phyloP scores from a whole-genome alignment of 2,329 filamentous ascomycete species.

The Coniochaeta pulveracea region DNA sequence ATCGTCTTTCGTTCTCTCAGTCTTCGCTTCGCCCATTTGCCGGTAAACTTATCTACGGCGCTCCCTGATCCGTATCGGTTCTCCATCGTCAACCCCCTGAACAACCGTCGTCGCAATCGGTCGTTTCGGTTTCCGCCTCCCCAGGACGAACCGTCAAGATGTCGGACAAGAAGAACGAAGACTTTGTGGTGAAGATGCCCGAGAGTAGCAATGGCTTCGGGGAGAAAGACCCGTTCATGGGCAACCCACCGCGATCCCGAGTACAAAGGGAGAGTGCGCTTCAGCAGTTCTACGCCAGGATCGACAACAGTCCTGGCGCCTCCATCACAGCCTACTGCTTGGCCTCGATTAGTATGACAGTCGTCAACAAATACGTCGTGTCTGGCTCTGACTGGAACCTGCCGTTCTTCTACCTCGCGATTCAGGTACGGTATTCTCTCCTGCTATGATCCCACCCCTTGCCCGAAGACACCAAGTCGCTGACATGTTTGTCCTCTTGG shows the following conservation, averaged over 20 bases:
- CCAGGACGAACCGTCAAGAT: constrained; percentile 34
- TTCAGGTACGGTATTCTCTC: constrained; percentile 60
- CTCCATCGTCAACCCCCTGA: not conserved
- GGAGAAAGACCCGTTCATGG: constrained; percentile 40
- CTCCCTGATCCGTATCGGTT: not conserved
- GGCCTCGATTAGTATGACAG: constrained; percentile 97
- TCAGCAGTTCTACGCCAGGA: constrained; percentile 27
- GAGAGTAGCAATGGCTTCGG: constrained; percentile 40
- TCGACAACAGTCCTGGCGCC: constrained; percentile 66
- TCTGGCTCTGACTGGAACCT: constrained; percentile 87
- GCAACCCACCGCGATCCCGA: constrained; percentile 19
- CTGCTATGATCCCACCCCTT: not conserved
- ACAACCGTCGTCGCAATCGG: constrained; percentile 5
- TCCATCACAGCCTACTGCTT: constrained; percentile 86
- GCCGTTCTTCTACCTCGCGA: constrained; percentile 85
- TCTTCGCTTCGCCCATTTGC: not conserved
- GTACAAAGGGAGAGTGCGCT: constrained; percentile 20
- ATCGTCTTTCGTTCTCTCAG: not conserved
- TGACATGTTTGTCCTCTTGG: not conserved
- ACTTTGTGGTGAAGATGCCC: constrained; percentile 61
- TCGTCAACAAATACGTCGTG: constrained; percentile 98
- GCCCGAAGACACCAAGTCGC: not conserved
- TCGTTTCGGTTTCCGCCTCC: constrained; percentile 5
- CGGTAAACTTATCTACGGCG: too few relatives aligned
- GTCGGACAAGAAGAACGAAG: constrained; percentile 84